These are phyloP conservation scores for Flaveria floridana DNA, from an alignment of 140 eudicot genomes.

Conservation along the genomic window DNA sequence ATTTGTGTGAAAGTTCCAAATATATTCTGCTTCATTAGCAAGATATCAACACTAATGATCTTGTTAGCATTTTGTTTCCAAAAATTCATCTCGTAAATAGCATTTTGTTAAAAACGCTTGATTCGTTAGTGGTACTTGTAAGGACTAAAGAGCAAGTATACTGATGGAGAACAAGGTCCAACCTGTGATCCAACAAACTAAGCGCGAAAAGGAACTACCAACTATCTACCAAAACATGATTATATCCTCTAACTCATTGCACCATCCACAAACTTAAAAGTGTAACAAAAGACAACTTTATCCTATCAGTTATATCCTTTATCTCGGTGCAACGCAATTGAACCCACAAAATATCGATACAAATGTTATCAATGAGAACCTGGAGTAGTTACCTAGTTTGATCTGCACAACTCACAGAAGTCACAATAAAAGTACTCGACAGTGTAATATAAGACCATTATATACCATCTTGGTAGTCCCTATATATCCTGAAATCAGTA, in stretches of 20 bases:
- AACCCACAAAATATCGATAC: neutral
- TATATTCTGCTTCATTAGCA: too few species aligned
- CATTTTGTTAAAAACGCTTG: neutral
- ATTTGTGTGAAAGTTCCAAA: too few species aligned
- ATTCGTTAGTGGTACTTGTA: neutral
- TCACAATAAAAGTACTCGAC: neutral
- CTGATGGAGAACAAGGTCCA: neutral
- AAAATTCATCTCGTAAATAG: neutral
- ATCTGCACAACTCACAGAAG: neutral
- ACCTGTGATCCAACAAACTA: neutral
- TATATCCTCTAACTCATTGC: neutral
- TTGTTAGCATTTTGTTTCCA: neutral
- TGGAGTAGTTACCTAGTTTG: neutral
- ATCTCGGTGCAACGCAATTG: neutral
- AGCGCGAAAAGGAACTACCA: neutral
- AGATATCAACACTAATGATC: slow-evolving; percentile 2
- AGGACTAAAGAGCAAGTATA: neutral
- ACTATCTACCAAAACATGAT: neutral
- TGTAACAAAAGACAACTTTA: neutral
- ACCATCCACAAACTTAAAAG: neutral
- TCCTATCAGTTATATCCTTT: neutral
- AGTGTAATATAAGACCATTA: neutral
- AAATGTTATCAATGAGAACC: neutral
- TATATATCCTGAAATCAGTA: neutral
- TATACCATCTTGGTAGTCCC: too few species aligned